Conservation (phyloP, 148 eudicot genomes). For the Nyssa sinensis region DNA sequence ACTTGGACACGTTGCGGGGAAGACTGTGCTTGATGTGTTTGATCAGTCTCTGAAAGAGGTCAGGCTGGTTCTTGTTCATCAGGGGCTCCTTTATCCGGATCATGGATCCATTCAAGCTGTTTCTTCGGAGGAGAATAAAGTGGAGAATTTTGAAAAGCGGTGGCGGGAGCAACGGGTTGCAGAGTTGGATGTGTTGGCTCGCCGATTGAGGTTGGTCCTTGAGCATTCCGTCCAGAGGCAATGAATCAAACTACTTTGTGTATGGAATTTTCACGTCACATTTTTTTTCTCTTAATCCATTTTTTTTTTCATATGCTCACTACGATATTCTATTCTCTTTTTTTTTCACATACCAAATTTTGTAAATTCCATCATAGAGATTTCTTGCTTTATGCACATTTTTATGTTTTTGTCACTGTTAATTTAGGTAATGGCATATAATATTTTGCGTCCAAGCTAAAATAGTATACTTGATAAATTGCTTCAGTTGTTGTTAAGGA, state of each 20-base stretch:
- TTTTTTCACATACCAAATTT: neutral
- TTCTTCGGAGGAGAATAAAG: neutral
- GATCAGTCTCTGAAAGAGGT: slow-evolving; percentile 34
- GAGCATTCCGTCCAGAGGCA: slow-evolving; percentile 30
- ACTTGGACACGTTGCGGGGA: slow-evolving; percentile 20
- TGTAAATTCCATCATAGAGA: slow-evolving; percentile 9
- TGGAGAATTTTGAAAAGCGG: slow-evolving; percentile 23
- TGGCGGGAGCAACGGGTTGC: slow-evolving; percentile 38
- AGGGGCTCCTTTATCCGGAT: neutral
- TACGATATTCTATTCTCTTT: neutral
- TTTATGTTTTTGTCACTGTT: neutral
- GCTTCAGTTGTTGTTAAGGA: neutral
- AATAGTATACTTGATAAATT: neutral
- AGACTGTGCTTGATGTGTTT: slow-evolving; percentile 28
- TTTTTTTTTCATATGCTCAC: neutral
- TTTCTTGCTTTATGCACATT: neutral
- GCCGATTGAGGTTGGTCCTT: slow-evolving; percentile 38
- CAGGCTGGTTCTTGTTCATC: slow-evolving; percentile 10
- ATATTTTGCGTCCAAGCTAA: neutral
- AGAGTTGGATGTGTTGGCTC: slow-evolving; percentile 40
- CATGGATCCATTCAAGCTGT: neutral
- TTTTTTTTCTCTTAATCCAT: neutral
- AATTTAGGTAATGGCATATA: neutral
- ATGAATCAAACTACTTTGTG: slow-evolving; percentile 15
- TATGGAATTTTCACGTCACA: slow-evolving; percentile 6